Conservation (phyloP, 1,284 basidiomycete species). For the Xerocomus amazonicus region DNA sequence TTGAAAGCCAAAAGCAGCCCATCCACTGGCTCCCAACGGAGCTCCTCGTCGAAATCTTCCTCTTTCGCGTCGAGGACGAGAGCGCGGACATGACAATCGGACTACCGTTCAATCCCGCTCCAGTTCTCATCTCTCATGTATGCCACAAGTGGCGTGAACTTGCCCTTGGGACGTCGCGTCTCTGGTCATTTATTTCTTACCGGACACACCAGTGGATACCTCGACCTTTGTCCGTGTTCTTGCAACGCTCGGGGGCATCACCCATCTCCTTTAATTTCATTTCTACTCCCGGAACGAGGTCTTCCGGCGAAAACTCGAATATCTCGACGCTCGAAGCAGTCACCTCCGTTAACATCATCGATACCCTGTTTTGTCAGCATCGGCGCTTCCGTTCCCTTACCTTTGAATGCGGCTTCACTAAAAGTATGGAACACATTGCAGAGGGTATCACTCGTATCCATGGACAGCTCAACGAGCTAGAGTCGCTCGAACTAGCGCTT, state of each 20-base stretch:
- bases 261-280: conserved; percentile 38
- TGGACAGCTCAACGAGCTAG: conserved; percentile 31
- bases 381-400: conserved; percentile 35
- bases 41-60: conserved; percentile 44
- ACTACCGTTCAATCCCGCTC: conserved; percentile 29
- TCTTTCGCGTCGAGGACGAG: conserved; percentile 26
- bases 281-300: conserved; percentile 12
- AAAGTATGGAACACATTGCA: conserved; percentile 28
- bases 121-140: conserved; percentile 44
- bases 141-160: conserved; percentile 45
- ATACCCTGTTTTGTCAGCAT: conserved; percentile 23
- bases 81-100: conserved; percentile 13
- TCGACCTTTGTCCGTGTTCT: conserved; percentile 29
- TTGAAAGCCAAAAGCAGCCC: conserved; percentile 41
- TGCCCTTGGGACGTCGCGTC: conserved; percentile 37
- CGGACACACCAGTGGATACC: conserved; percentile 27
- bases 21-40: conserved; percentile 50
- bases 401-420: conserved; percentile 33
- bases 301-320: conserved; percentile 1
- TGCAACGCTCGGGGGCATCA: conserved; percentile 35
- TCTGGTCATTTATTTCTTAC: conserved; percentile 44
- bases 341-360: conserved; percentile 23
- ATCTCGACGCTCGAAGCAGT: conserved; percentile 12
- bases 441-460: conserved; percentile 16
- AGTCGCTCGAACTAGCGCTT: conserved; percentile 35